Evolutionary conservation across 2,329 filamentous ascomycete species (phyloP), one percentile per base, ranked within the genome.

Genomic region (Hymenotorrendiella dingleyae): DNA sequence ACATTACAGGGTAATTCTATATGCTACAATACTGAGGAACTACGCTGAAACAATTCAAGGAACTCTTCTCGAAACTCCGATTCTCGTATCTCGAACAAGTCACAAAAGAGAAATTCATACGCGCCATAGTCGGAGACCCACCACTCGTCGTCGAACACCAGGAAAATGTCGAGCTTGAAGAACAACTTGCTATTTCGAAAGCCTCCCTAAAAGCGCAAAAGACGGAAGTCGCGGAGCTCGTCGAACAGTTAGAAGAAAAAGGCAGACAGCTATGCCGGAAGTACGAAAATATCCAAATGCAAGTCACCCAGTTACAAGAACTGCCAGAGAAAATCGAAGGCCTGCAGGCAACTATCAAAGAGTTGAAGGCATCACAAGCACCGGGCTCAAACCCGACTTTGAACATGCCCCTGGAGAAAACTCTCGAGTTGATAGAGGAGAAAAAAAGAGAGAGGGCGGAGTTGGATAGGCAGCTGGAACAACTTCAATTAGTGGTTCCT

Each of bases 41-140:
- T 14, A 17, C 36, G 27, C 43, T 37, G 6, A 50, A 37, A 33
- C 20, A 14, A 29, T 6, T 4, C 4, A 52, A 80, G 67, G 90
- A 96, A 66, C 78, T 97, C 16, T 98, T 97, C 66, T 84, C 88
- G 30, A 97, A 98, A 68, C 75, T 97, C 28, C 87, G 91, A 55
- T 97, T 97, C 71, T 94, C 86, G 52, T 97, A 97, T 66, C 85
- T 96, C 55, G 93, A 98, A 67, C 93, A 97, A 70, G 89, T 97
- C 49, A 97, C 91, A 33, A 98, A 97, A 67, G 93, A 98, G 64
- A 94, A 95, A 60, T 97, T 96, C 64, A 82, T 98, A 42, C 86
- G 89, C 54, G 83, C 86, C 50, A 94, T 97, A 55, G 88, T 94
- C 12, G 88, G 87, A 50, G 86, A 95, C 50, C 88, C 90, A 36